Evolutionary conservation across 2,329 filamentous ascomycete species (phyloP).

Genomic region (Nemania sp.): DNA sequence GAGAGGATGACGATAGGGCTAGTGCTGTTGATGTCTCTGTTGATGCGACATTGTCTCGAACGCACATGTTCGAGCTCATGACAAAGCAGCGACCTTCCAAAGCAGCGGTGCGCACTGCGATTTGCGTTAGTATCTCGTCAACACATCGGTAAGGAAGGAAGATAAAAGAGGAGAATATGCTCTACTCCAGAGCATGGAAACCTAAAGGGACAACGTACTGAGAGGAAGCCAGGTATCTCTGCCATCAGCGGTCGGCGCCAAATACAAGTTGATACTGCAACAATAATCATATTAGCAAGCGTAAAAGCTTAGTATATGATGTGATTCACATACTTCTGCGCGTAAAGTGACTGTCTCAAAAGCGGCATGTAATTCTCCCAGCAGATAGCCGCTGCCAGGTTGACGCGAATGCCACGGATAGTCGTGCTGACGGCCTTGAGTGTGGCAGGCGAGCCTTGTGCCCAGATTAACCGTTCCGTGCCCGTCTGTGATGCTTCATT

Average conservation of each 20-base stretch:
- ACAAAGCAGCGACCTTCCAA: conserved; percentile 85
- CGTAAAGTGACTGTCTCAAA: conserved; percentile 79
- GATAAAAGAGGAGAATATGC: neutral
- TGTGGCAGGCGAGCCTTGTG: conserved; percentile 78
- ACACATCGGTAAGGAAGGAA: no score
- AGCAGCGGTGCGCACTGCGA: conserved; percentile 70
- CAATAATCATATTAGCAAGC: neutral
- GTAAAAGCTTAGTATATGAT: neutral
- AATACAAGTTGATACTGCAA: conserved; percentile 73
- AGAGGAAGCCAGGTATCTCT: conserved; percentile 74
- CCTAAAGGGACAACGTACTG: conserved; percentile 10
- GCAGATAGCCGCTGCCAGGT: conserved; percentile 85
- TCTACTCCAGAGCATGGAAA: conserved; percentile 57
- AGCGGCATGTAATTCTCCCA: conserved; percentile 98
- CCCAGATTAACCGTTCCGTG: conserved; percentile 83
- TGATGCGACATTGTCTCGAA: conserved; percentile 47
- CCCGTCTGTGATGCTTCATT: conserved; percentile 22
- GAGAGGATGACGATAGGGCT: conserved; percentile 41
- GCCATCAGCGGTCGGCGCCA: conserved; percentile 86
- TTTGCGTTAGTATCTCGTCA: neutral
- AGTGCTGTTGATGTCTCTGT: conserved; percentile 33
- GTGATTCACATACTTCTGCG: conserved; percentile 62
- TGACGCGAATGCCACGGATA: conserved; percentile 78
- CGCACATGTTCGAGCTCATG: conserved; percentile 82
- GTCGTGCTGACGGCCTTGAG: conserved; percentile 77